Base-by-base conservation (phyloP, 2,329 filamentous ascomycete species). In the Alternaria infectoria region DNA sequence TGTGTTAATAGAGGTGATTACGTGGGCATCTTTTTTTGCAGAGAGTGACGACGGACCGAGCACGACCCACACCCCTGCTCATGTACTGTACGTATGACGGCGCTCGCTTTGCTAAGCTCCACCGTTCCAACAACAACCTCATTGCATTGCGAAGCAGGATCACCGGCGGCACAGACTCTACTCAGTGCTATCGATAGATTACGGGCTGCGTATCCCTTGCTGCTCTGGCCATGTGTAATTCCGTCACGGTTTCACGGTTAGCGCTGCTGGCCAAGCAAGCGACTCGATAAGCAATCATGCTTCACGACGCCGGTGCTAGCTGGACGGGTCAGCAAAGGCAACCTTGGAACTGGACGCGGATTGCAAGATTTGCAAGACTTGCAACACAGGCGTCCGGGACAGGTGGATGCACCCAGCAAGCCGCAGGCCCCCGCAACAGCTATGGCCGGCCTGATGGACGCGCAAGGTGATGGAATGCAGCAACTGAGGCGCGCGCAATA, bases 191-290 rank as follows among this genome's bases (percentile, higher is more conserved):
- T 68, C 65, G 58, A 68, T 70, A 66, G 54, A 66, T 70, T 65
- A 63, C 65, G 63, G 66, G 63, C 61, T 67, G 65, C 69, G 65
- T 64, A 52, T 59, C 40, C 55, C 54, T 62, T 58, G 54, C 65
- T 70, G 69, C 74, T 68, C 75, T 73, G 73, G 69, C 66, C 36
- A 68, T 66, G 59, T 58, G 36, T 40, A 40, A 40, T 65, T 57
- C 68, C 66, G 68, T 72, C 69, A 73, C 69, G 62, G 71, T 77
- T 71, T 68, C 75, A 77, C 73, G 64, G 66, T 73, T 75, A 75
- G 74, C 69, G 74, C 65, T 69, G 66, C 61, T 57, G 68, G 67
- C 62, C 65, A 70, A 73, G 74, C 52, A 66, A 66, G 67, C 67
- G 65, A 68, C 60, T 73, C 62, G 62, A 74, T 71, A 75, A 77